These are phyloP conservation scores for Aspergillus floridensis DNA, from an alignment of 2,329 filamentous ascomycete species.

Conservation along the genomic window DNA sequence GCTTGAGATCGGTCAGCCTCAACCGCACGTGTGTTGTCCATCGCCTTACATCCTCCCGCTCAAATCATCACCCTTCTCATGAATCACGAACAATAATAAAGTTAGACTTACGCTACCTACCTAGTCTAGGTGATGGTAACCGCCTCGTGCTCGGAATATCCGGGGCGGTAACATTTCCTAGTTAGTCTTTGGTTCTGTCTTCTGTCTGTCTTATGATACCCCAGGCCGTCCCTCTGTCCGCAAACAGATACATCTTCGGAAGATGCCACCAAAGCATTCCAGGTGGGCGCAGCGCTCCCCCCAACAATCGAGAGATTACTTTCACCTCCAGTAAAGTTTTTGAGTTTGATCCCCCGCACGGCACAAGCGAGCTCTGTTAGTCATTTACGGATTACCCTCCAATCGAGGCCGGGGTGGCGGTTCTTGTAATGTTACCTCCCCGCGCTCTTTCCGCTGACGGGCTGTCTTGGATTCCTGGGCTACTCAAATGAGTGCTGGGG, in stretches of 20 bases:
- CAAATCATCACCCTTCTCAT: neutral
- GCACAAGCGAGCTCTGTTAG: neutral
- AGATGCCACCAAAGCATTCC: neutral
- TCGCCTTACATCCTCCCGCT: neutral
- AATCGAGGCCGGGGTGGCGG: slow-evolving; percentile 1
- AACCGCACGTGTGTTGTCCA: neutral
- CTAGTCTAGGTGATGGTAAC: neutral
- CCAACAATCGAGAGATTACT: neutral
- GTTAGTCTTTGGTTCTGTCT: too few species aligned
- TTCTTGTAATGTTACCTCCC: slow-evolving; percentile 1
- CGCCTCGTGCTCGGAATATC: neutral
- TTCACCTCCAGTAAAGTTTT: neutral
- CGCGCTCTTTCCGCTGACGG: neutral
- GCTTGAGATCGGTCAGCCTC: neutral
- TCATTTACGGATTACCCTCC: neutral
- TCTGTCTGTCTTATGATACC: too few species aligned
- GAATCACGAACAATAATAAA: neutral
- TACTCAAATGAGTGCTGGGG: neutral
- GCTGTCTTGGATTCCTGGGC: neutral
- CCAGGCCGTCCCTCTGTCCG: neutral
- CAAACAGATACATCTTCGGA: neutral
- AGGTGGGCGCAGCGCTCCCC: neutral
- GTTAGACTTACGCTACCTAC: neutral
- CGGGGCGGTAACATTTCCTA: neutral
- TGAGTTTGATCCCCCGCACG: slow-evolving; percentile 1